Percentiles rank a stretch among this genome's conserved stretches.
These are phyloP conservation scores for Trichoderma sp. DNA, from an alignment of 2,329 filamentous ascomycete species.

Conservation along the genomic window DNA sequence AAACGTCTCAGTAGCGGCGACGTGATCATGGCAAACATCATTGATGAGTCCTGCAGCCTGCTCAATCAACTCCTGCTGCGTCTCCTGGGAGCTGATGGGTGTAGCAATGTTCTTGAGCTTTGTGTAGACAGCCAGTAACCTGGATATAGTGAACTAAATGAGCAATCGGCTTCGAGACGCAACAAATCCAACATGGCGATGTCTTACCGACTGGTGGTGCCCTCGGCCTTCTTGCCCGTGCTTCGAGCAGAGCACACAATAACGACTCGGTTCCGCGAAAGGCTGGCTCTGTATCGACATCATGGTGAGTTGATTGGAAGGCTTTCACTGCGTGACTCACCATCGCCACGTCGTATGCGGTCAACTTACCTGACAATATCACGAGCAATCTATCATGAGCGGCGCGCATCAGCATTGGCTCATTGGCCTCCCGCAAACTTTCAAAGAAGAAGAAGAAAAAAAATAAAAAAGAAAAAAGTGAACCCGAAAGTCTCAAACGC, in stretches of 20 bases:
- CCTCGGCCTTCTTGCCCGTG: conserved; percentile 88
- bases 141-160: conserved; percentile 26
- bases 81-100: conserved; percentile 50
- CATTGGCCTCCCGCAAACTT: neutral
- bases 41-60: conserved; percentile 73
- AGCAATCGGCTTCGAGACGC: neutral
- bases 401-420: conserved; percentile 9
- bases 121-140: conserved; percentile 58
- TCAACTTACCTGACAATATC: conserved; percentile 42
- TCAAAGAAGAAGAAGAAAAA: neutral
- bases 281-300: conserved; percentile 36
- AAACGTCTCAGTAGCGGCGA: conserved; percentile 64
- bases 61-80: conserved; percentile 52
- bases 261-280: conserved; percentile 71
- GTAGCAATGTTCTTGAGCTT: conserved; percentile 54
- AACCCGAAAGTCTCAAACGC: neutral
- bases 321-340: neutral
- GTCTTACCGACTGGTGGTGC: conserved; percentile 88
- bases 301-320: neutral
- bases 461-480: neutral
- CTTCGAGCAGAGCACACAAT: conserved; percentile 95
- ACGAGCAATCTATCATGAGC: conserved; percentile 37
- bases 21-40: conserved; percentile 79
- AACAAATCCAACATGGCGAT: neutral
- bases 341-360: neutral